Evolutionary conservation across 345 rosid genomes (phyloP).

Genomic region (Brassica incana): DNA sequence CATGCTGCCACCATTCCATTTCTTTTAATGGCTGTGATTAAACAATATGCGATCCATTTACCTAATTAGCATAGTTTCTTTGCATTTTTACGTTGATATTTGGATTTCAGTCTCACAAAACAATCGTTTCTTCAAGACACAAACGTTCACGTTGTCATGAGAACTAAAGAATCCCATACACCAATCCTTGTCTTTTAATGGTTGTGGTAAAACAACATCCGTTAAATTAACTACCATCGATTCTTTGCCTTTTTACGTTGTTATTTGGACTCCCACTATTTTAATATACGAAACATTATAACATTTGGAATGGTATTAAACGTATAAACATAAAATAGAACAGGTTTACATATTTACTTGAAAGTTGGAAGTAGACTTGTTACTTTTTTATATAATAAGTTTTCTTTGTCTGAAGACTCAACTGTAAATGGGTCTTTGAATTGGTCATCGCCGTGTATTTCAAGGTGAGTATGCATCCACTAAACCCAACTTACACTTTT

Average conservation of each 20-base stretch:
- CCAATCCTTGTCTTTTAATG: not conserved
- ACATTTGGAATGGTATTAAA: not conserved
- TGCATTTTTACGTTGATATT: not conserved
- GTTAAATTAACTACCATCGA: not conserved
- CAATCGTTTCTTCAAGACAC: not conserved
- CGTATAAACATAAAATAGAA: not conserved
- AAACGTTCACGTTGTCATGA: not conserved
- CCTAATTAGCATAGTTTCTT: not conserved
- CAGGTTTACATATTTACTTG: not conserved
- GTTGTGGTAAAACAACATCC: not conserved
- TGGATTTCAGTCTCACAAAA: not conserved
- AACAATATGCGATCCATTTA: not conserved
- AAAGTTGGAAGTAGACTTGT: not conserved
- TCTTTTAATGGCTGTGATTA: not conserved
- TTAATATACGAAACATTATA: not conserved
- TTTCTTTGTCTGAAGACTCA: constrained; percentile 1
- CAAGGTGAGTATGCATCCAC: constrained; percentile 22
- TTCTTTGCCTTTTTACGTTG: not conserved
- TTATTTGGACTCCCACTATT: not conserved
- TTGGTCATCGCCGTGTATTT: constrained; percentile 21
- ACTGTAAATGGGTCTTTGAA: constrained; percentile 24
- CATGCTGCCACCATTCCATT: not conserved
- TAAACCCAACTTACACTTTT: constrained; percentile 21
- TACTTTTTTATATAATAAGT: not conserved
- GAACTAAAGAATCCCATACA: not conserved